Conservation (phyloP, 305 asterid species). For the Petunia hybrid region DNA sequence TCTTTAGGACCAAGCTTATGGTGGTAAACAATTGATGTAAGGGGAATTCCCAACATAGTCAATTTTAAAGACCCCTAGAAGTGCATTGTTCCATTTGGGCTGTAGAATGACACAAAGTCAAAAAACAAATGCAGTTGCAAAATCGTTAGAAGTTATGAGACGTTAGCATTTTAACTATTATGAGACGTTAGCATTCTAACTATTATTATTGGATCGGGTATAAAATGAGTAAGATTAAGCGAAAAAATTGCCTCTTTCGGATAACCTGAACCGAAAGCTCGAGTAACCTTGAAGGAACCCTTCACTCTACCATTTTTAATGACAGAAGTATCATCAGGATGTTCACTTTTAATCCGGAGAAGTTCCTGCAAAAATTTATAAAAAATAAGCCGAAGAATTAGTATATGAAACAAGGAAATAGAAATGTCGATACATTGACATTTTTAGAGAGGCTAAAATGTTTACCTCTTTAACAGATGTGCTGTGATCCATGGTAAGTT, state of each 20-base stretch:
- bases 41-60: slow-evolving; percentile 78
- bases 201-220: background rate
- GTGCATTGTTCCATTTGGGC: slow-evolving; percentile 94
- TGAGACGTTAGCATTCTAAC: no score
- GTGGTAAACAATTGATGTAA: slow-evolving; percentile 75
- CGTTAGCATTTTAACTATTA: no score
- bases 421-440: background rate
- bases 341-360: slow-evolving; percentile 66
- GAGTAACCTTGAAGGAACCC: slow-evolving; percentile 82
- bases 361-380: slow-evolving; percentile 54
- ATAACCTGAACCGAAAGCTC: slow-evolving; percentile 91
- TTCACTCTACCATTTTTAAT: slow-evolving; percentile 73
- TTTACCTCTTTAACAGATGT: slow-evolving; percentile 73
- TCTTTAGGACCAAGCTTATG: slow-evolving; percentile 63
- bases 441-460: background rate
- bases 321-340: slow-evolving; percentile 71
- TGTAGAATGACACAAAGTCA: slow-evolving; percentile 42
- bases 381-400: no score
- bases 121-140: background rate
- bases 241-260: slow-evolving; percentile 64
- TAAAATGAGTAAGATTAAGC: background rate
- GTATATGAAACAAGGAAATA: background rate
- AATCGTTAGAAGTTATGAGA: background rate
- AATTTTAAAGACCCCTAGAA: slow-evolving; percentile 72
- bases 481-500: slow-evolving; percentile 80